Conservation (phyloP, 2,329 filamentous ascomycete genomes). For the Geosmithia morbida region DNA sequence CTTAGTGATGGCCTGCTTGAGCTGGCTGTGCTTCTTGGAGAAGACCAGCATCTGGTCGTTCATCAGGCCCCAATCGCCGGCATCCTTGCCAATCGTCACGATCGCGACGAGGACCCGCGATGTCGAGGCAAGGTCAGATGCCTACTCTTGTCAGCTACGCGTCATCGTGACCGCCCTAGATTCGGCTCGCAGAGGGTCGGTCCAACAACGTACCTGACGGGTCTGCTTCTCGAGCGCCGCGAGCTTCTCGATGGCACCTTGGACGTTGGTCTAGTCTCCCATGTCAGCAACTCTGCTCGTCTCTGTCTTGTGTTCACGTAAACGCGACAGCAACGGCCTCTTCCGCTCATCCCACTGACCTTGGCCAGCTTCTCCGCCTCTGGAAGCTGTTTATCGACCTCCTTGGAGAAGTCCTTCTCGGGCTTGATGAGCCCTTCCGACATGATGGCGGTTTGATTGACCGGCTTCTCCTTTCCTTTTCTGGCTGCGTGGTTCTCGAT, state of each 20-base stretch:
- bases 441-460: conserved; percentile 35
- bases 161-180: neutral
- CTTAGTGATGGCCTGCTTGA: conserved; percentile 96
- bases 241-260: conserved; percentile 87
- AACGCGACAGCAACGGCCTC: neutral
- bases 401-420: conserved; percentile 98
- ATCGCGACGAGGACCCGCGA: conserved; percentile 78
- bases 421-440: conserved; percentile 70
- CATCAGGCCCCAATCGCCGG: conserved; percentile 83
- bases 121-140: conserved; percentile 90
- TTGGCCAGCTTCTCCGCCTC: conserved; percentile 83
- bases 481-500: neutral
- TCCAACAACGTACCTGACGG: conserved; percentile 55
- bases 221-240: conserved; percentile 88
- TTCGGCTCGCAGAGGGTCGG: conserved; percentile 5
- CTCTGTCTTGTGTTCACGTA: neutral
- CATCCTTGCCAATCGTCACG: conserved; percentile 87
- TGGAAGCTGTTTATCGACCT: conserved; percentile 81
- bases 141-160: conserved; percentile 31
- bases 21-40: conserved; percentile 99
- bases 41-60: conserved; percentile 93
- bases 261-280: conserved; percentile 51
- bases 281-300: conserved; percentile 4
- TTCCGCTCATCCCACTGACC: conserved; percentile 36
- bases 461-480: neutral